Percentiles rank a stretch among this genome's conserved stretches.
phyloP scores from a whole-genome alignment of 495 filamentous ascomycete genomes.

The Tetracladium setigerum region DNA sequence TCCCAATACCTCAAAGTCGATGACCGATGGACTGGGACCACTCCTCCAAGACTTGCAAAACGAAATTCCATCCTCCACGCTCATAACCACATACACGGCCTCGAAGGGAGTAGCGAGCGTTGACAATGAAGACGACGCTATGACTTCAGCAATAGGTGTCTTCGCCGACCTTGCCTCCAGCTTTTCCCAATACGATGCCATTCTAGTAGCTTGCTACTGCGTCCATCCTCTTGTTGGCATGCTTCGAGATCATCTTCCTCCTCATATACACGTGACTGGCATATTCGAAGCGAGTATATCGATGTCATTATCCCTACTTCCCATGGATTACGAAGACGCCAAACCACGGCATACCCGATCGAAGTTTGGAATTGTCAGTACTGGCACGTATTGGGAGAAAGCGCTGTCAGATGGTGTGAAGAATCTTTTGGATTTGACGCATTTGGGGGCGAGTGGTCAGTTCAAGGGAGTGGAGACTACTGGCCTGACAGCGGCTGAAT shows the following conservation, averaged over 20 bases:
- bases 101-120: constrained; percentile 52
- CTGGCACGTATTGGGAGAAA: constrained; percentile 73
- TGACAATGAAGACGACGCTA: constrained; percentile 52
- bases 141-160: constrained; percentile 43
- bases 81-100: constrained; percentile 44
- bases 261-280: constrained; percentile 51
- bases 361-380: constrained; percentile 85
- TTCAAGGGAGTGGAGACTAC: constrained; percentile 83
- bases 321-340: constrained; percentile 4
- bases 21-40: constrained; percentile 69
- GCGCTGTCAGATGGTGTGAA: constrained; percentile 58
- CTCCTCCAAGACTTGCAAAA: constrained; percentile 46
- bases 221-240: constrained; percentile 70
- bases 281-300: constrained; percentile 81
- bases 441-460: constrained; percentile 9
- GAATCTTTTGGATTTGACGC: constrained; percentile 38
- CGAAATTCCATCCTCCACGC: constrained; percentile 15
- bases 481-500: constrained; percentile 70
- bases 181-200: constrained; percentile 56
- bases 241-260: constrained; percentile 34
- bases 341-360: neutral
- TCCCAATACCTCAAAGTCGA: constrained; percentile 76
- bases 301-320: constrained; percentile 42
- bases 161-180: constrained; percentile 39
- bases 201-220: constrained; percentile 85